These are phyloP conservation scores for Vaccinium macrocarpon DNA, from an alignment of 148 eudicot species.

Conservation along the genomic window DNA sequence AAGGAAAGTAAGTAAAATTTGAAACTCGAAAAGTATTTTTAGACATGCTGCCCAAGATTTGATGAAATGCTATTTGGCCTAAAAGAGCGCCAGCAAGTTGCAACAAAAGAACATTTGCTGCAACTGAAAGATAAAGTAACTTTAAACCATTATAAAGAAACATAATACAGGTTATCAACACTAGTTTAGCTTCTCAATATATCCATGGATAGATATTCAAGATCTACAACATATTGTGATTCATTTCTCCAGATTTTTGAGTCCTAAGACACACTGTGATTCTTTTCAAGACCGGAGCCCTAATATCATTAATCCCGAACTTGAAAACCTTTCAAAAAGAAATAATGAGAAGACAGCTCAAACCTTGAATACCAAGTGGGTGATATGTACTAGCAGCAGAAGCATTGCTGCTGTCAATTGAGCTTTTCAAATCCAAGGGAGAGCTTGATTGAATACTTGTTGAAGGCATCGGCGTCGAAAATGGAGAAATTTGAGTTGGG, in stretches of 20 bases:
- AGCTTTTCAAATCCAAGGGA: slow-evolving; percentile 34
- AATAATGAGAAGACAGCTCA: slow-evolving; percentile 15
- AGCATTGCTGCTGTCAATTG: slow-evolving; percentile 32
- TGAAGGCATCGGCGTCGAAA: slow-evolving; percentile 45
- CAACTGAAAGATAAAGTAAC: background rate
- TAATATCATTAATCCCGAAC: background rate
- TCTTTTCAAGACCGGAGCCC: background rate
- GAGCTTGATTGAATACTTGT: slow-evolving; percentile 40
- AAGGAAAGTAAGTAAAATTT: background rate
- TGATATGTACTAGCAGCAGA: slow-evolving; percentile 48
- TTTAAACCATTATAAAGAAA: background rate
- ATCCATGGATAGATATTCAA: background rate
- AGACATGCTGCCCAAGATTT: slow-evolving; percentile 7
- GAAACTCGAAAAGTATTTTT: background rate
- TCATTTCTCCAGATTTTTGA: background rate
- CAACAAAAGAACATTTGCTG: background rate
- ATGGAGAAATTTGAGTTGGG: slow-evolving; percentile 47
- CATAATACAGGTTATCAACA: background rate
- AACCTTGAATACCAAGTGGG: slow-evolving; percentile 56
- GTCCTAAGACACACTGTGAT: background rate
- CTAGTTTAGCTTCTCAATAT: background rate
- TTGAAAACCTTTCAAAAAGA: background rate
- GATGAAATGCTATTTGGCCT: background rate
- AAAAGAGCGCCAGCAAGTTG: background rate
- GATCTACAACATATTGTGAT: background rate